Percentiles rank a stretch among this genome's conserved stretches.
Evolutionary conservation across 2,329 filamentous ascomycete species (phyloP).

Genomic region (Emmonsiellopsis sp.): DNA sequence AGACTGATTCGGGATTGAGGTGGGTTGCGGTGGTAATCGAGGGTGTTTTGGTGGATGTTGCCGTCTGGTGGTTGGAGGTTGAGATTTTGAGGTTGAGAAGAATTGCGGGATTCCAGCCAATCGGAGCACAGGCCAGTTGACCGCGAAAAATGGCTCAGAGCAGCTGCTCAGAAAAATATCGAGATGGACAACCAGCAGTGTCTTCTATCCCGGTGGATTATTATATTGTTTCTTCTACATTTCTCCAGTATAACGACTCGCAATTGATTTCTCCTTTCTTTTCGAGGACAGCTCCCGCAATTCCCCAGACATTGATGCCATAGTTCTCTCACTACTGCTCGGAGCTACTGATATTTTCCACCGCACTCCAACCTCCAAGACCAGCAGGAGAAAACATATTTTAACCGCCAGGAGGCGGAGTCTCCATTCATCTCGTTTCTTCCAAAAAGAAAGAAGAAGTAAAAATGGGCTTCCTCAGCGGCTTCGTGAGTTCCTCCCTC

Average conservation of each 20-base stretch:
- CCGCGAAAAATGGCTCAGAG: not conserved
- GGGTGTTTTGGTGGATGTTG: not conserved
- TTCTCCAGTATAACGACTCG: too few species aligned
- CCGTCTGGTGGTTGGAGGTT: not conserved
- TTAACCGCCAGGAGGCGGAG: not conserved
- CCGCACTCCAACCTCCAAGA: too few species aligned
- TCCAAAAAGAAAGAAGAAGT: slow-evolving; percentile 2
- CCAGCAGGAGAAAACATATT: too few species aligned
- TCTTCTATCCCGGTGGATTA: not conserved
- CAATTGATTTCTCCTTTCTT: too few species aligned
- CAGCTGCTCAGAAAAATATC: not conserved
- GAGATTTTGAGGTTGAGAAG: not conserved
- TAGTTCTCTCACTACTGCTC: too few species aligned
- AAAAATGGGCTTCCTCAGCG: slow-evolving; percentile 61
- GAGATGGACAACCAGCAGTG: not conserved
- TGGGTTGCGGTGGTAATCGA: not conserved
- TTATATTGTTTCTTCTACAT: not conserved
- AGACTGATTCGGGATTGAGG: not conserved
- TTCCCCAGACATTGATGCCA: too few species aligned
- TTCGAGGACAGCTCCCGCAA: too few species aligned
- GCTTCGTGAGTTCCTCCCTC: slow-evolving; percentile 55
- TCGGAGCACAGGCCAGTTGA: slow-evolving; percentile 1
- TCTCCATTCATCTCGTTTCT: not conserved
- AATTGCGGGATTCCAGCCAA: slow-evolving; percentile 6
- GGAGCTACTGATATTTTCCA: too few species aligned